Evolutionary conservation across 164 flowering plant genomes (phyloP), one percentile per base, ranked within the genome.

Genomic region (Euptelea pleiosperma): DNA sequence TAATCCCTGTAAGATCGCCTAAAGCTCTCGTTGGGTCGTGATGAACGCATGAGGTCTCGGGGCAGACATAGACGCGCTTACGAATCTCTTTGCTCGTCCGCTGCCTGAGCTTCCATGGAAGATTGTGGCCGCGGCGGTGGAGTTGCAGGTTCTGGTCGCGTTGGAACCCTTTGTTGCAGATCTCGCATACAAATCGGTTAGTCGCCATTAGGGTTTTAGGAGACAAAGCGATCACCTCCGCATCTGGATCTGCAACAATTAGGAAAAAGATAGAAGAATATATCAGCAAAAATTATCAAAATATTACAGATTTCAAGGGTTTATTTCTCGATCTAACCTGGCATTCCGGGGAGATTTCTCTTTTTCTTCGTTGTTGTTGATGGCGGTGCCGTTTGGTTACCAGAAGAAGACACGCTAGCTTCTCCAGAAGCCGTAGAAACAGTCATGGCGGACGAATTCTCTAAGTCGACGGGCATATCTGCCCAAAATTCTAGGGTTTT

Each of bases 321-420:
- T 19, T 12, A 0, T 15, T 8, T 24, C 18, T 34, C 10, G 1
- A 18, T 25, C 50, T 49, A 60, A 85, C 95, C 95, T 26, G 96
- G 96, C 91, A 78, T 88, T 72, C 96, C 96, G 2, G 96, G 92
- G 33, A 83, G 96, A 60, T 74, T 88, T 16, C 96, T 76, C 73
- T 79, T 88, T 61, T 74, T 82, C 83, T 85, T 85, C 47, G 61
- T 55, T 18, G 69, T 60, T 12, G 67, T 30, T 21, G 55, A 44
- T 0, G 68, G 55, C 19, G 21, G 45, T 7, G 72, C 53, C 25
- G 57, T 30, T 44, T 69, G 76, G 30, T 70, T 54, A 31, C 71
- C 74, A 25, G 72, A 60, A 15, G 84, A 74, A 41, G 78, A 66
- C 11, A 58, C 68, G 47, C 78, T 73, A 6, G 73, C 78, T 60